Evolutionary conservation across 1,284 basidiomycete genomes (phyloP).

Genomic region (Coniferiporia sulphurascens): DNA sequence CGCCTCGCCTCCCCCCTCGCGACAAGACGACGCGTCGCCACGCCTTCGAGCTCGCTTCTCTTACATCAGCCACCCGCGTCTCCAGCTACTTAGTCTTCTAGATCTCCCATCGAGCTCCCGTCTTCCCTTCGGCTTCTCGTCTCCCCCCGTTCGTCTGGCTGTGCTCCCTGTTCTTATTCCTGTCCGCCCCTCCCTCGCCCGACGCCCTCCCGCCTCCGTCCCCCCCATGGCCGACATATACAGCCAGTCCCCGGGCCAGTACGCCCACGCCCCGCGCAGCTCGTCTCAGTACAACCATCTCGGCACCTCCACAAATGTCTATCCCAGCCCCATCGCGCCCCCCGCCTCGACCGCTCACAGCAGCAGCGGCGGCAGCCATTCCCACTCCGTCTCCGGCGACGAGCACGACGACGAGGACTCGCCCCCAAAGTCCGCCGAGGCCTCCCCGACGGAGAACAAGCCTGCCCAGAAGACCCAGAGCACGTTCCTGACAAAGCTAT

Average conservation of each 20-base stretch:
- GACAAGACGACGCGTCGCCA: background rate
- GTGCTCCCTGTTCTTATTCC: conserved; percentile 18
- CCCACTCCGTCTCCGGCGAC: conserved; percentile 13
- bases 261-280: conserved; percentile 21
- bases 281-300: conserved; percentile 32
- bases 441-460: conserved; percentile 47
- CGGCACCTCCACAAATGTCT: conserved; percentile 39
- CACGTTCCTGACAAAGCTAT: conserved; percentile 89
- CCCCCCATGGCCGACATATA: conserved; percentile 18
- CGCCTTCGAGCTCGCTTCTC: background rate
- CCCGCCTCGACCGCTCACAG: conserved; percentile 7
- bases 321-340: conserved; percentile 10
- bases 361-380: conserved; percentile 13
- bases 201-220: no score
- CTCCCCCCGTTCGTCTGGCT: conserved; percentile 19
- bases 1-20: background rate
- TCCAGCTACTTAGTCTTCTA: conserved; percentile 9
- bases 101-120: conserved; percentile 2
- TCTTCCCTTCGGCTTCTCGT: conserved; percentile 28
- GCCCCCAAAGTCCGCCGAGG: conserved; percentile 38
- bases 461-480: conserved; percentile 52
- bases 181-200: no score
- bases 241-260: conserved; percentile 1
- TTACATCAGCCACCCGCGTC: background rate
- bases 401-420: conserved; percentile 29